Evolutionary conservation across 202 grass and related monocot species (phyloP).

Genomic region (Setaria italica): DNA sequence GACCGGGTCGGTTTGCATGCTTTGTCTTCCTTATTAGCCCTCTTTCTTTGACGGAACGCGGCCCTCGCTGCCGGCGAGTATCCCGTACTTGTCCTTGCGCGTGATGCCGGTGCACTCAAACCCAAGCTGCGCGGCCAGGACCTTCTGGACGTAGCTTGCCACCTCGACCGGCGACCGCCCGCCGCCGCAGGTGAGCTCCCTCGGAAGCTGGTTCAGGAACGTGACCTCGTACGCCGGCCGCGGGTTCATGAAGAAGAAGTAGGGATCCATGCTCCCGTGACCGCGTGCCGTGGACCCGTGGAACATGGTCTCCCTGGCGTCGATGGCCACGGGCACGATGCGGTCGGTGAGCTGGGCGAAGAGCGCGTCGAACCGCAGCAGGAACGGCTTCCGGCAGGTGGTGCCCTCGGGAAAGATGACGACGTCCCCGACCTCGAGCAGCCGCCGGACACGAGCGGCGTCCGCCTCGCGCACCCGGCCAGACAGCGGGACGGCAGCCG

Average conservation of each 20-base stretch:
- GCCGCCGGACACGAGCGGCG: slow-evolving; percentile 43
- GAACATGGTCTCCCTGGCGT: slow-evolving; percentile 63
- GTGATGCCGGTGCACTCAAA: slow-evolving; percentile 71
- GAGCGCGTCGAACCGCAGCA: slow-evolving; percentile 59
- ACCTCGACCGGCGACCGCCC: slow-evolving; percentile 73
- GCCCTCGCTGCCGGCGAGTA: slow-evolving; percentile 50
- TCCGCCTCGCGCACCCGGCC: slow-evolving; percentile 50
- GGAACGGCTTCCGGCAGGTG: slow-evolving; percentile 63
- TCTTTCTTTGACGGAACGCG: slow-evolving; percentile 14
- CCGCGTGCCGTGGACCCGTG: slow-evolving; percentile 58
- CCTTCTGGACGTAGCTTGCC: slow-evolving; percentile 66
- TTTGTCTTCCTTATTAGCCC: neutral
- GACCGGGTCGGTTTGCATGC: neutral
- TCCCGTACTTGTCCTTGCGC: slow-evolving; percentile 55
- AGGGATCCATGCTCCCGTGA: slow-evolving; percentile 54
- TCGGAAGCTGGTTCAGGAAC: slow-evolving; percentile 74
- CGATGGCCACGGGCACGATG: slow-evolving; percentile 78
- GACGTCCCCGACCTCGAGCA: slow-evolving; percentile 61
- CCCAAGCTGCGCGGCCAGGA: slow-evolving; percentile 54
- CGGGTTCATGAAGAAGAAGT: slow-evolving; percentile 91
- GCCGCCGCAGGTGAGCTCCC: slow-evolving; percentile 58
- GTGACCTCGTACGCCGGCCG: slow-evolving; percentile 68
- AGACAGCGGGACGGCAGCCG: slow-evolving; percentile 41
- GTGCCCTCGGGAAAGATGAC: slow-evolving; percentile 71
- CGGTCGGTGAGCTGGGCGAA: slow-evolving; percentile 74